Evolutionary conservation across 2,329 filamentous ascomycete species (phyloP).

Genomic region (Beauveria pseudobassiana): DNA sequence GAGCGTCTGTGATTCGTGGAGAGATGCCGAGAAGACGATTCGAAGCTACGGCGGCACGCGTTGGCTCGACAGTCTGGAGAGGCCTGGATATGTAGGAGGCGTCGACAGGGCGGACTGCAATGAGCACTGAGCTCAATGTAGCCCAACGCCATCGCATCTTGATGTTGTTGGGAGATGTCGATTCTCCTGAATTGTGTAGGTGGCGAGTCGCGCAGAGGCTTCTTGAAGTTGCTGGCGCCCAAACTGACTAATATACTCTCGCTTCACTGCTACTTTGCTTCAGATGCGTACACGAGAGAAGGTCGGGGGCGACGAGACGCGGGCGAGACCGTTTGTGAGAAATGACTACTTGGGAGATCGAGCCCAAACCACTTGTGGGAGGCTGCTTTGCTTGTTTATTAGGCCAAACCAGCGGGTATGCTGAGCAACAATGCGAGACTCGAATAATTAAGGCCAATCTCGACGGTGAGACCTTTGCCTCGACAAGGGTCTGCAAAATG

Average conservation of each 20-base stretch:
- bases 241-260: too few relatives aligned
- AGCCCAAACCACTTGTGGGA: neutral
- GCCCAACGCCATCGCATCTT: neutral
- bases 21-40: neutral
- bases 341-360: neutral
- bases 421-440: neutral
- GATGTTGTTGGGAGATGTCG: neutral
- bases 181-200: neutral
- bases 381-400: neutral
- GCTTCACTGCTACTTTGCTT: neutral
- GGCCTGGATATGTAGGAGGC: neutral
- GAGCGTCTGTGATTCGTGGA: conserved; percentile 4
- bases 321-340: neutral
- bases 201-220: neutral
- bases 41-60: neutral
- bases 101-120: neutral
- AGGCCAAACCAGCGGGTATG: neutral
- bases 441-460: neutral
- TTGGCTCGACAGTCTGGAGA: neutral
- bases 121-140: neutral
- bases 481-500: neutral
- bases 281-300: neutral
- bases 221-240: too few relatives aligned
- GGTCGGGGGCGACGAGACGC: neutral
- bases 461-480: neutral